Evolutionary conservation across 2,329 filamentous ascomycete genomes (phyloP), one percentile per base, ranked within the genome.

Genomic region (Trichoderma citrinoviride): DNA sequence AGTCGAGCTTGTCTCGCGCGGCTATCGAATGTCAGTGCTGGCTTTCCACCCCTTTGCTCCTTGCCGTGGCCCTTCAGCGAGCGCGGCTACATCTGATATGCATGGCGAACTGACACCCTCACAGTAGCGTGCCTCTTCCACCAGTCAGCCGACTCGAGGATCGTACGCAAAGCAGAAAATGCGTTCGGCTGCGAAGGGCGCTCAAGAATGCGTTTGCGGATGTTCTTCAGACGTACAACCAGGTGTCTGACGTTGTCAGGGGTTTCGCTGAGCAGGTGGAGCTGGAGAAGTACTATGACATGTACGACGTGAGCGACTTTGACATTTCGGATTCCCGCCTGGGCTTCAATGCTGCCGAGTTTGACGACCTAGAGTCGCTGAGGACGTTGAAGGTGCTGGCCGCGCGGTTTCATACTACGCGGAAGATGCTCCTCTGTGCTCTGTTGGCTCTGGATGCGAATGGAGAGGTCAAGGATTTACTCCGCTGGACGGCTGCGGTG

Each of bases 141-240:
- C 95, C 95, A n/a, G 90, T 97, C 66, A 96, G 91, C 69, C 87
- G 94, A 52, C 82, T 99, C 37, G 95, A 99, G 75, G 92, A 96
- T 70, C 88, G 88, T 66, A 87, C 87, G 49, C 91, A 96, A 74
- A 85, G 83, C 7, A 85, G 92, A 70, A 89, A 92, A 72, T 99
- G 95, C 73, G 81, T 89, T 67, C 87, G 92, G 67, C 80, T 99
- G 43, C 90, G 95, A 67, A 89, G 88, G 67, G 86, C 86, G n/a
- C 81, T 98, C 7, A 87, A 87, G 60, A 84, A 83, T 53, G 88
- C 87, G 66, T 87, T 96, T 67, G 83, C 83, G 44, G 85, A 89
- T 15, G 84, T 90, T 60, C 86, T 97, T 46, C 84, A 88, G 49
- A 85, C 85, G 23, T 93, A 93, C 71, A 86, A 88, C 61, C 86